phyloP scores from a whole-genome alignment of 441 rosid species.

The Erodium texanum region DNA sequence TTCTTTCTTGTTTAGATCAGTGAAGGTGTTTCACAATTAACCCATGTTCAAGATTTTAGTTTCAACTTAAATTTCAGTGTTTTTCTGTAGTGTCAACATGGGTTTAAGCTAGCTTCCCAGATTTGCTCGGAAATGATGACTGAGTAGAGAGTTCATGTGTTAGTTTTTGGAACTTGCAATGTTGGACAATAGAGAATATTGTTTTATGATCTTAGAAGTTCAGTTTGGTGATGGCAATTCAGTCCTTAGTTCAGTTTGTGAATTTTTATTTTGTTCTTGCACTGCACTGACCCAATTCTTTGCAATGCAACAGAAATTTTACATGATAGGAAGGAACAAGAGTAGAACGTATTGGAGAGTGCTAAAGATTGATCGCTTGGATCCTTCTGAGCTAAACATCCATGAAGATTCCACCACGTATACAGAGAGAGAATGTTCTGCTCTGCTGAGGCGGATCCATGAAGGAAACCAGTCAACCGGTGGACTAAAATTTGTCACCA shows the following conservation, averaged over 20 bases:
- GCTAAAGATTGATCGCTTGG: conserved; percentile 53
- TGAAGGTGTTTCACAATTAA: background rate
- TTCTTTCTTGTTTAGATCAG: conserved; percentile 8
- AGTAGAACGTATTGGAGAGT: conserved; percentile 47
- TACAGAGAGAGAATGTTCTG: conserved; percentile 45
- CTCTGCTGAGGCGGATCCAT: conserved; percentile 45
- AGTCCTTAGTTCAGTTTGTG: background rate
- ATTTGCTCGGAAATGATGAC: background rate
- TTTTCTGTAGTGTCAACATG: background rate
- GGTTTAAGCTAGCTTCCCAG: background rate
- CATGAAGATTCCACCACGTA: conserved; percentile 48
- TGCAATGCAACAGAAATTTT: conserved; percentile 46
- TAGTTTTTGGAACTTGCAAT: background rate
- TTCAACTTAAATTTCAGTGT: background rate
- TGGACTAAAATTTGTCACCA: conserved; percentile 63
- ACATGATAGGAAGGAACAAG: conserved; percentile 65
- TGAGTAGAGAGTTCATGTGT: background rate
- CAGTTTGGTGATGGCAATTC: background rate
- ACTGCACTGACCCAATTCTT: background rate
- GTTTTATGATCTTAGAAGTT: background rate
- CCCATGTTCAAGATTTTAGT: background rate
- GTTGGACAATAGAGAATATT: too few species aligned
- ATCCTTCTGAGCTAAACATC: conserved; percentile 43
- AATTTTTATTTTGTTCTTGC: too few species aligned
- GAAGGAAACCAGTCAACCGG: conserved; percentile 61